Evolutionary conservation across 2,329 filamentous ascomycete genomes (phyloP).

Genomic region (Aspergillus jensenii): DNA sequence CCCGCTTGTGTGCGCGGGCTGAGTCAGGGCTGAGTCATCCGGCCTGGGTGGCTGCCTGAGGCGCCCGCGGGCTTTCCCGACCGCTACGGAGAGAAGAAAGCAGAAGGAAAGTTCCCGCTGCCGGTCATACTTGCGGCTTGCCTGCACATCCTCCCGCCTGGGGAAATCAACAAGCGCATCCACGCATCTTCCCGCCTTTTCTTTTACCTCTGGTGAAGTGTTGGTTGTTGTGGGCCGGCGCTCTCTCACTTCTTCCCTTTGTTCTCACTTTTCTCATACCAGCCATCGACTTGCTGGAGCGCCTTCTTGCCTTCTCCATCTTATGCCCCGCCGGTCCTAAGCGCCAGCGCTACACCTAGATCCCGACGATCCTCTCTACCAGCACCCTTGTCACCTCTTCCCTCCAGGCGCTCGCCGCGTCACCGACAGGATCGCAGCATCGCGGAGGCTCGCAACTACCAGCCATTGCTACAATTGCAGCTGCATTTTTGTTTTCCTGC

Average conservation of each 20-base stretch:
- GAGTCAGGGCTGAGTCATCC: constrained; percentile 24
- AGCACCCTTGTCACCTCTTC: constrained; percentile 11
- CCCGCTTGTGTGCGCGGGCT: constrained; percentile 34
- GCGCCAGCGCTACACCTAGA: constrained; percentile 34
- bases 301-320: constrained; percentile 10
- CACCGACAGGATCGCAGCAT: neutral
- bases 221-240: constrained; percentile 17
- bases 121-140: neutral
- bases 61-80: neutral
- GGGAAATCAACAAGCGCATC: constrained; percentile 14
- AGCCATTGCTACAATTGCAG: constrained; percentile 15
- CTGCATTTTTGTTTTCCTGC: neutral
- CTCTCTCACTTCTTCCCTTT: constrained; percentile 13
- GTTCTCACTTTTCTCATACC: constrained; percentile 4
- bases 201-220: constrained; percentile 11
- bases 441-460: neutral
- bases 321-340: constrained; percentile 40
- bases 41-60: neutral
- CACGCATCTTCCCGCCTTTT: constrained; percentile 11
- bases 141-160: neutral
- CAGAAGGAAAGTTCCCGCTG: neutral
- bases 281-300: neutral
- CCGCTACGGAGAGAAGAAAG: neutral
- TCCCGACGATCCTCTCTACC: constrained; percentile 20
- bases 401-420: neutral